phyloP scores from a whole-genome alignment of 495 filamentous ascomycete species.

The Echria macrotheca region DNA sequence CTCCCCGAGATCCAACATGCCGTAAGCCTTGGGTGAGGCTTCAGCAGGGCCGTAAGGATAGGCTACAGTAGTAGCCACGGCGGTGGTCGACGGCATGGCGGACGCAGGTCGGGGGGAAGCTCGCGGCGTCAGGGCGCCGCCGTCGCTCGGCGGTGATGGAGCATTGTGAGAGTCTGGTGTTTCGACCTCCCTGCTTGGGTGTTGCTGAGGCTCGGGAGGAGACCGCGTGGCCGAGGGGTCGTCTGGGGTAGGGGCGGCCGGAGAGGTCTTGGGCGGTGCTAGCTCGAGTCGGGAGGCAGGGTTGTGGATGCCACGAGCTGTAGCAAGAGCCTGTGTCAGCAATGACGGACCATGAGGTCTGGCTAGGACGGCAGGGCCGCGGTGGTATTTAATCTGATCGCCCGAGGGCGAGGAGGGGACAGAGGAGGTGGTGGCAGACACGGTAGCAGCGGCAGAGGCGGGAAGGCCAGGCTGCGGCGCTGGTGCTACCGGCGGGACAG shows the following conservation, averaged over 20 bases:
- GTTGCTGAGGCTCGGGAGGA: constrained; percentile 7
- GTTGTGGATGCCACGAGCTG: constrained; percentile 42
- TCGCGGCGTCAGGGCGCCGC: constrained; percentile 29
- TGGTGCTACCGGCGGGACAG: constrained; percentile 25
- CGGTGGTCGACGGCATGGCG: constrained; percentile 20
- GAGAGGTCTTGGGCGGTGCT: constrained; percentile 15
- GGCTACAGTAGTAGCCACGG: constrained; percentile 16
- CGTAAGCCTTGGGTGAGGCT: constrained; percentile 13
- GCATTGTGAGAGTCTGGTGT: constrained; percentile 29
- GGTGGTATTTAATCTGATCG: constrained; percentile 43
- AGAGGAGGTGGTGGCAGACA: constrained; percentile 19
- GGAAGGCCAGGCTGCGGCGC: constrained; percentile 16
- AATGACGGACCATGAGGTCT: constrained; percentile 42
- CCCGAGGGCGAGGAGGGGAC: constrained; percentile 13
- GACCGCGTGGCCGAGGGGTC: constrained; percentile 12
- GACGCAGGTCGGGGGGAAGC: constrained; percentile 14
- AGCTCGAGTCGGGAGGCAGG: constrained; percentile 17
- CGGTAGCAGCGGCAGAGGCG: constrained; percentile 16
- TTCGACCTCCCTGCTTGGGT: constrained; percentile 13
- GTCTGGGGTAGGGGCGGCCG: constrained; percentile 15
- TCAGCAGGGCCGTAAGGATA: constrained; percentile 10
- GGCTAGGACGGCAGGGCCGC: constrained; percentile 34
- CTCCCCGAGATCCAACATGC: constrained; percentile 24
- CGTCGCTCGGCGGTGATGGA: constrained; percentile 17
- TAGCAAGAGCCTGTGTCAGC: constrained; percentile 48